Evolutionary conservation across 495 filamentous ascomycete genomes (phyloP), one percentile per base, ranked within the genome.

Genomic region (Penicillium simplicissimum): DNA sequence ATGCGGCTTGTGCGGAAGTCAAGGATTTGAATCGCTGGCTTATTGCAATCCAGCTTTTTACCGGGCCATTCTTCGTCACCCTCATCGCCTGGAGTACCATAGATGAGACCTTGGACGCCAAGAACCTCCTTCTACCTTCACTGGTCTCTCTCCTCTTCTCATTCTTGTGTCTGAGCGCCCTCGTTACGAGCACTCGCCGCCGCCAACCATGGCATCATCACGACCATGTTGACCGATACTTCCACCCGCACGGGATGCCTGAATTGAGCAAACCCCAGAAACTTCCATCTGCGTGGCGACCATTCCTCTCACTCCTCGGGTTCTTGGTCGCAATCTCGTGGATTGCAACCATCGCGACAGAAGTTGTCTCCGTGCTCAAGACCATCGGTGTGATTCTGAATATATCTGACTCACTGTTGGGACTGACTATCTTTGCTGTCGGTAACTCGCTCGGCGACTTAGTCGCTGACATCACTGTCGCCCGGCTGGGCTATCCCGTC

Each of bases 301-400:
- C 86, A 43, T 71, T 93, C 13, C 82, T 97, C 43, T 93, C 91
- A 72, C 90, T 96, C 65, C 76, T 93, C 0, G 96, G 96, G n/a
- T 99, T 99, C 71, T 73, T 88, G 9, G 94, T 99, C 58, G 83
- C 86, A 57, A 93, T 98, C 25, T 87, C 90, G 25, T 99, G 96
- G 96, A 98, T 99, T 62, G 92, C 89, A 21, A 96, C 92, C 13
- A 92, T 99, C 49, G 96, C 96, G 14, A 91, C 91, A 25, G 96
- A 99, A 74, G 96, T 99, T 15, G 96, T 99, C 8, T 93, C 91
- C 40, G 89, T 97, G 21, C 84, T 99, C 37, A 98, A 98, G 73
- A 90, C 96, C 3, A 78, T 99, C 19, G 96, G 96, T 4, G 91
- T 98, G 10, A 92, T 99, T 36, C 76, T 97, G 23, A 86, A 88